These are phyloP conservation scores for Hypomontagnella monticulosa DNA, from an alignment of 495 filamentous ascomycete genomes.

Conservation along the genomic window DNA sequence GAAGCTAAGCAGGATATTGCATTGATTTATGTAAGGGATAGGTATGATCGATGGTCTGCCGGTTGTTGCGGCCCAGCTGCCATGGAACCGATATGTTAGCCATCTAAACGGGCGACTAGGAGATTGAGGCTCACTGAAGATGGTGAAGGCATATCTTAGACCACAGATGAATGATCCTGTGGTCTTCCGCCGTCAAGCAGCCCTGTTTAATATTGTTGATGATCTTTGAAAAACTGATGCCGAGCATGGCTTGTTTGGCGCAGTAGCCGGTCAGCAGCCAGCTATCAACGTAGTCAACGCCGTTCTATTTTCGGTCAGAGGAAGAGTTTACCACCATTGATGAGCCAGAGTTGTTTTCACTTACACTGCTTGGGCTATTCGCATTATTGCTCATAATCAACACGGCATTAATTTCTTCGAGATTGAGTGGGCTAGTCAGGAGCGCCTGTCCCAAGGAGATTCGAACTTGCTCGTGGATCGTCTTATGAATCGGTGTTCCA, in stretches of 20 bases:
- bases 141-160: constrained; percentile 48
- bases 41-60: constrained; percentile 45
- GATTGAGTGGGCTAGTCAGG: constrained; percentile 40
- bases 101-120: not conserved
- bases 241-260: constrained; percentile 46
- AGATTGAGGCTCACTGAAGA: constrained; percentile 36
- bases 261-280: constrained; percentile 47
- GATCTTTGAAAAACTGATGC: constrained; percentile 45
- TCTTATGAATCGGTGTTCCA: constrained; percentile 35
- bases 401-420: constrained; percentile 46
- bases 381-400: constrained; percentile 48
- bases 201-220: constrained; percentile 40
- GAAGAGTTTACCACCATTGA: not conserved
- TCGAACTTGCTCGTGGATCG: constrained; percentile 43
- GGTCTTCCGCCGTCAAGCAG: constrained; percentile 33
- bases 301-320: constrained; percentile 37
- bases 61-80: constrained; percentile 45
- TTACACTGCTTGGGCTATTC: constrained; percentile 42
- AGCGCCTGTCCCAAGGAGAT: constrained; percentile 42
- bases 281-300: constrained; percentile 46
- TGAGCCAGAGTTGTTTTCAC: not conserved
- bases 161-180: constrained; percentile 43
- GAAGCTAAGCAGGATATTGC: constrained; percentile 45
- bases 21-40: constrained; percentile 40
- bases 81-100: not conserved